phyloP scores from a whole-genome alignment of 805 yeast species.

The Pichia membranifaciens region DNA sequence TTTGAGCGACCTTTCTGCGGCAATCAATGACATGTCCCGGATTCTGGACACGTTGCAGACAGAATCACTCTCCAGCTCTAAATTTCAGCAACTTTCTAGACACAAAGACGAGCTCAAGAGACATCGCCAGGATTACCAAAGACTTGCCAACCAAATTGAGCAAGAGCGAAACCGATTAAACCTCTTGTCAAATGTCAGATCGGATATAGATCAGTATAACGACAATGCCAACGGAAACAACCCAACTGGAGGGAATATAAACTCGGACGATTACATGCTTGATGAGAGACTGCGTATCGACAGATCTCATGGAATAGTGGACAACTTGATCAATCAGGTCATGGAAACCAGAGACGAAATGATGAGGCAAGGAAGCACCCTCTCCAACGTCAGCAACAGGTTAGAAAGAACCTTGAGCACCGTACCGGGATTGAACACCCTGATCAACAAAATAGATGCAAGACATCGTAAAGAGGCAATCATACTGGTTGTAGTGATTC shows the following conservation, averaged over 20 bases:
- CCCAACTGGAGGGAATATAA: background rate
- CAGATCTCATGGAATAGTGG: slow-evolving; percentile 68
- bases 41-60: slow-evolving; percentile 39
- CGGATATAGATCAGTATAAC: slow-evolving; percentile 61
- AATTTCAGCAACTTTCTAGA: slow-evolving; percentile 73
- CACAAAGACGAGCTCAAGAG: slow-evolving; percentile 73
- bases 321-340: slow-evolving; percentile 75
- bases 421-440: slow-evolving; percentile 77
- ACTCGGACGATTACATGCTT: slow-evolving; percentile 47
- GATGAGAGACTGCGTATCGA: slow-evolving; percentile 74
- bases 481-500: slow-evolving; percentile 69
- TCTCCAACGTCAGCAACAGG: slow-evolving; percentile 59
- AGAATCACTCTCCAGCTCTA: slow-evolving; percentile 37
- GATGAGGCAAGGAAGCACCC: slow-evolving; percentile 57
- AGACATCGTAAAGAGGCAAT: slow-evolving; percentile 84
- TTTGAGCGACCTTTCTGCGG: slow-evolving; percentile 47
- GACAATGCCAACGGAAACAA: slow-evolving; percentile 26
- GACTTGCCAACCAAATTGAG: slow-evolving; percentile 37
- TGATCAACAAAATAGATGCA: slow-evolving; percentile 77
- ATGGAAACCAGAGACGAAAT: slow-evolving; percentile 86
- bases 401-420: slow-evolving; percentile 55
- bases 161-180: slow-evolving; percentile 77
- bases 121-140: slow-evolving; percentile 55
- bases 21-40: slow-evolving; percentile 45
- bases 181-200: slow-evolving; percentile 66